phyloP scores from a whole-genome alignment of 2,329 filamentous ascomycete genomes.

The Fusarium fracticaudum region DNA sequence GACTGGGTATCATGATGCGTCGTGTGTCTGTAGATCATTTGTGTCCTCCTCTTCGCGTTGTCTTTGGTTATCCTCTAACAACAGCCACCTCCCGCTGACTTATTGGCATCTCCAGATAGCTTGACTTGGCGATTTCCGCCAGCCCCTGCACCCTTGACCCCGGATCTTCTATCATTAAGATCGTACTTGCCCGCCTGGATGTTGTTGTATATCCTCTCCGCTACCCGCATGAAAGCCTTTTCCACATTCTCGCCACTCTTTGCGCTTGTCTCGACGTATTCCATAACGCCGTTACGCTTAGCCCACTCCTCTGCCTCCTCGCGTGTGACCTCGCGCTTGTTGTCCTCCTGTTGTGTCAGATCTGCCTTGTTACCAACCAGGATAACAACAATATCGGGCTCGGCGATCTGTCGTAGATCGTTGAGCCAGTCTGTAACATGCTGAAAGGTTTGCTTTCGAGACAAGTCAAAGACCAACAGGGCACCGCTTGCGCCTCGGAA shows the following conservation, averaged over 20 bases:
- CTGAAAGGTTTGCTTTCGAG: constrained; percentile 82
- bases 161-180: constrained; percentile 89
- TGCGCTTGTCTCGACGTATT: constrained; percentile 95
- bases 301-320: constrained; percentile 94
- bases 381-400: constrained; percentile 93
- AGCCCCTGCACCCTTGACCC: constrained; percentile 80
- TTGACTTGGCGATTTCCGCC: constrained; percentile 58
- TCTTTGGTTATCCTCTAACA: constrained; percentile 50
- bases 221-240: constrained; percentile 89
- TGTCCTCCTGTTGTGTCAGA: constrained; percentile 67
- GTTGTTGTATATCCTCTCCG: constrained; percentile 95
- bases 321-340: constrained; percentile 80
- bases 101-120: constrained; percentile 54
- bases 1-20: constrained; percentile 47
- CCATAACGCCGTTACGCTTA: constrained; percentile 81
- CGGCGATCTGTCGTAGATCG: constrained; percentile 92
- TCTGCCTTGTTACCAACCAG: constrained; percentile 97
- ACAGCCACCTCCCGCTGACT: constrained; percentile 55
- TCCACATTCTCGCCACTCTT: constrained; percentile 97
- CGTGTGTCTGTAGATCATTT: constrained; percentile 32
- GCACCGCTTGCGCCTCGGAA: constrained; percentile 80
- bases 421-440: constrained; percentile 94
- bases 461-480: constrained; percentile 94
- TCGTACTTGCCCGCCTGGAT: constrained; percentile 96
- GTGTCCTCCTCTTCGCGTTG: constrained; percentile 16